These are phyloP conservation scores for Plectosphaerella cucumerina DNA, from an alignment of 2,329 filamentous ascomycete genomes.

Conservation along the genomic window DNA sequence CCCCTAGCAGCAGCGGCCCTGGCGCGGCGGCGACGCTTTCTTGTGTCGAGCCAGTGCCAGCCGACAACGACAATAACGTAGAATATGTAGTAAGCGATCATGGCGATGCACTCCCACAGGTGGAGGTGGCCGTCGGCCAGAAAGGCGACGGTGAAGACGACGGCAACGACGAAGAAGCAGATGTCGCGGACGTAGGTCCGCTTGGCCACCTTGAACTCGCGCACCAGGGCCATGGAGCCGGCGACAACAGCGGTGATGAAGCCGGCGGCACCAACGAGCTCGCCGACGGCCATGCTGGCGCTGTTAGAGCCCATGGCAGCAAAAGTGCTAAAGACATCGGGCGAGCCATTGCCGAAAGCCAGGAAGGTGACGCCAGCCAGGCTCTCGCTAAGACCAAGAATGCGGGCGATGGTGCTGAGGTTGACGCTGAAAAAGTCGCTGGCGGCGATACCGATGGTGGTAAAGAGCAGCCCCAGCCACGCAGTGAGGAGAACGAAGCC, in stretches of 20 bases:
- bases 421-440: constrained; percentile 99
- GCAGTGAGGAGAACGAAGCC: constrained; percentile 74
- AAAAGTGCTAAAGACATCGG: constrained; percentile 97
- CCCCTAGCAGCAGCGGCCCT: constrained; percentile 69
- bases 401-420: constrained; percentile 82
- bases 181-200: constrained; percentile 91
- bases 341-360: constrained; percentile 95
- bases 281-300: constrained; percentile 92
- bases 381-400: constrained; percentile 92
- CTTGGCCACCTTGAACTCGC: constrained; percentile 86
- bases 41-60: constrained; percentile 84
- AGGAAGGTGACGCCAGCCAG: constrained; percentile 94
- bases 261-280: constrained; percentile 88
- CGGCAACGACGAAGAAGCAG: constrained; percentile 83
- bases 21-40: constrained; percentile 54
- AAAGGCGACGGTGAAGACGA: constrained; percentile 82
- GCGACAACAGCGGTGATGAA: constrained; percentile 97
- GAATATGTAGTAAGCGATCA: constrained; percentile 88
- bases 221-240: constrained; percentile 94
- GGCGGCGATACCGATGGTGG: constrained; percentile 93
- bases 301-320: constrained; percentile 96
- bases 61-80: constrained; percentile 85
- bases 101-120: constrained; percentile 83
- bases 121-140: constrained; percentile 78
- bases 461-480: constrained; percentile 89